phyloP scores from a whole-genome alignment of 352 stramenopile species.

The Phytophthora hybrid region DNA sequence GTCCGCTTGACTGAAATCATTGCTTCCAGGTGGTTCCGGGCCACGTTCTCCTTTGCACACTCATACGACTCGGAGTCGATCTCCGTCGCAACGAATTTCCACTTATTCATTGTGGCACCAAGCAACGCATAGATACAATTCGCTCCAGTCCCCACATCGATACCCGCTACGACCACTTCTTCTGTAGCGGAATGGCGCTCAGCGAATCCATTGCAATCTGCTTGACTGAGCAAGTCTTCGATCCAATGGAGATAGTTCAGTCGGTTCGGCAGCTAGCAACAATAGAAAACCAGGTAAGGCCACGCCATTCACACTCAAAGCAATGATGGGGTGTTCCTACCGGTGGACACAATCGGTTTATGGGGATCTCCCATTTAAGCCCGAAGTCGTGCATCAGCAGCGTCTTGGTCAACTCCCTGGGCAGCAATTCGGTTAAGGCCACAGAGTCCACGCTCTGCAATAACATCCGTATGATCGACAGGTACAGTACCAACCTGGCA shows the following conservation, averaged over 20 bases:
- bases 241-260: constrained; percentile 98
- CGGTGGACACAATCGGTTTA: constrained; percentile 94
- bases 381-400: constrained; percentile 94
- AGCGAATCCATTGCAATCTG: constrained; percentile 41
- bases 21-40: constrained; percentile 83
- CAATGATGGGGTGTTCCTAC: constrained; percentile 55
- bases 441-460: neutral
- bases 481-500: constrained; percentile 48
- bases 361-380: constrained; percentile 91
- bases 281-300: constrained; percentile 5
- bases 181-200: neutral
- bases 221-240: constrained; percentile 87
- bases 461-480: neutral
- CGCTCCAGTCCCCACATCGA: constrained; percentile 97
- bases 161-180: constrained; percentile 61
- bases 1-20: constrained; percentile 67
- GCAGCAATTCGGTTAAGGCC: constrained; percentile 39
- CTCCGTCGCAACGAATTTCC: constrained; percentile 95
- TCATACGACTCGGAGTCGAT: constrained; percentile 90
- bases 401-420: constrained; percentile 91
- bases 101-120: constrained; percentile 86
- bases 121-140: constrained; percentile 97
- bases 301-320: neutral
- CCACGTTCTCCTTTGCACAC: constrained; percentile 90
- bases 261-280: constrained; percentile 74